Evolutionary conservation across 2,329 filamentous ascomycete genomes (phyloP).

Genomic region (Colletotrichum sp.): DNA sequence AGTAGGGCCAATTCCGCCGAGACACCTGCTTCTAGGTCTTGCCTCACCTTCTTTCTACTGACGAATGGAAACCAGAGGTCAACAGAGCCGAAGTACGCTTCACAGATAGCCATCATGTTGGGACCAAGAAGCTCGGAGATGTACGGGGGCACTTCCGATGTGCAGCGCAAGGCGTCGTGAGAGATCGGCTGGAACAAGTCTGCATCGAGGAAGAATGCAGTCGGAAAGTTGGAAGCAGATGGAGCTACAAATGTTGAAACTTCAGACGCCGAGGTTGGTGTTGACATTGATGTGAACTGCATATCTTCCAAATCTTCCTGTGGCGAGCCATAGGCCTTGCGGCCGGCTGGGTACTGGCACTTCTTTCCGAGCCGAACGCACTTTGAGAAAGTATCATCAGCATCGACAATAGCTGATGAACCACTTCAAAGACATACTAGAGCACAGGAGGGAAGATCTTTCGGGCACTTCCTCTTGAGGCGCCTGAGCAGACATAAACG

Average conservation of each 20-base stretch:
- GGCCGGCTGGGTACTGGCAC: constrained; percentile 24
- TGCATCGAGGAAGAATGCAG: constrained; percentile 27
- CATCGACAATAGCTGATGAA: background rate
- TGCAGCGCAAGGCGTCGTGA: background rate
- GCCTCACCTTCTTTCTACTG: constrained; percentile 23
- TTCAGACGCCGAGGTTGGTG: background rate
- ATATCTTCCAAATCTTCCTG: background rate
- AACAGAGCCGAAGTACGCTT: constrained; percentile 24
- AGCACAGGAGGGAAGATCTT: constrained; percentile 24
- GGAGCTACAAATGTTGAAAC: background rate
- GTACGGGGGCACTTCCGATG: background rate
- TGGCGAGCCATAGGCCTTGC: background rate
- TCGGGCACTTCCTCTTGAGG: constrained; percentile 16
- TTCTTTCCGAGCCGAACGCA: constrained; percentile 27
- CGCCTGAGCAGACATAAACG: background rate
- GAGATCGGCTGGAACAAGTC: constrained; percentile 22
- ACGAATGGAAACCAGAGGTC: constrained; percentile 28
- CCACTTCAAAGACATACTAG: constrained; percentile 10
- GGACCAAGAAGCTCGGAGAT: background rate
- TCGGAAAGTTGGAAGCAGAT: constrained; percentile 3
- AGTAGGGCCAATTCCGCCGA: constrained; percentile 21
- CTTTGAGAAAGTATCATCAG: background rate
- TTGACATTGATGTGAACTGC: background rate
- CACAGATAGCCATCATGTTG: constrained; percentile 4
- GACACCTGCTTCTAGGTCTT: background rate